These are phyloP conservation scores for Anisogramma anomala DNA, from an alignment of 2,329 filamentous ascomycete species.

Conservation along the genomic window DNA sequence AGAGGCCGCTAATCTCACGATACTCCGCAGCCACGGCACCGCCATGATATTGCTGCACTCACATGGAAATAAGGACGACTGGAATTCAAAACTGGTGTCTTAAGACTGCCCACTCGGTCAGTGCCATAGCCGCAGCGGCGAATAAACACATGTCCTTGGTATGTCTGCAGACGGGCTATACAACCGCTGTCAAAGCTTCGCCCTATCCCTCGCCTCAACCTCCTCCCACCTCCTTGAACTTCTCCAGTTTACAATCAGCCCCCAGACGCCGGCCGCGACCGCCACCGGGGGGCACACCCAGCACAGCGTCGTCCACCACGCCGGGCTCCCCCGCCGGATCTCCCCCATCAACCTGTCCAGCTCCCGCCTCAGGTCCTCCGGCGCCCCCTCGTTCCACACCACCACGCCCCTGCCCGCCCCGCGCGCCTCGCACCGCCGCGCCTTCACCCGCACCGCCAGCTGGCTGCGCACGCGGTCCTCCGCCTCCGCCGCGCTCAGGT, in stretches of 20 bases:
- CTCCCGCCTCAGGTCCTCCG: constrained; percentile 55
- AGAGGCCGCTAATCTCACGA: no score
- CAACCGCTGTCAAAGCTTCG: constrained; percentile 33
- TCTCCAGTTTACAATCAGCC: constrained; percentile 58
- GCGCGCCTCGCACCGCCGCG: constrained; percentile 57
- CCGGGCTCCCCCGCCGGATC: constrained; percentile 52
- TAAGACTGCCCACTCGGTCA: no score
- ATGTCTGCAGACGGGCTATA: no score
- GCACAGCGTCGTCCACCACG: constrained; percentile 73
- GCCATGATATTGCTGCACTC: no score
- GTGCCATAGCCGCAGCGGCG: no score
- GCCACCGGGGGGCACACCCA: constrained; percentile 65
- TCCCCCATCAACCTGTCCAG: constrained; percentile 54
- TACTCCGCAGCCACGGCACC: no score
- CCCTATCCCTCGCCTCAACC: constrained; percentile 36
- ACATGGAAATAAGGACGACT: no score
- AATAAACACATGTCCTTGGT: no score
- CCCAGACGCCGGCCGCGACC: constrained; percentile 55
- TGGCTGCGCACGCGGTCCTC: constrained; percentile 78
- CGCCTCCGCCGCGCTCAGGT: constrained; percentile 76
- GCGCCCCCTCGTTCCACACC: constrained; percentile 79
- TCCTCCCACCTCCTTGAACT: constrained; percentile 61
- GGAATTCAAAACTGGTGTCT: no score
- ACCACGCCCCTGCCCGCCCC: constrained; percentile 59
- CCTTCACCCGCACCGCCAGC: constrained; percentile 76